Base-by-base conservation (phyloP, 371 early-diverging fungal genomes). In the Blakeslea trispora region DNA sequence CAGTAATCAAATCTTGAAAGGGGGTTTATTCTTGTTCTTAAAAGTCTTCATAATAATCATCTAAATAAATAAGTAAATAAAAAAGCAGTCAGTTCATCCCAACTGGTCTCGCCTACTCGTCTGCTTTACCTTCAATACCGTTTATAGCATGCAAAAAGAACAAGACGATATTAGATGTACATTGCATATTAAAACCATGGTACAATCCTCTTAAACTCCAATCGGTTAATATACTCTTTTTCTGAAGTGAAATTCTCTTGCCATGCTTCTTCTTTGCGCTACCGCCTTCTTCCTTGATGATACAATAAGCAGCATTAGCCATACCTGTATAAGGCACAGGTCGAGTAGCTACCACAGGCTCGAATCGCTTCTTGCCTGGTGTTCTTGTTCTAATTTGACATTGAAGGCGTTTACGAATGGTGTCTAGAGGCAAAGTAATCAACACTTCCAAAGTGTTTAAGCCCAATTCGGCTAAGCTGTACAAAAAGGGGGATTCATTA, bases 381-480 rank as follows among this genome's bases (percentile, higher is more conserved):
- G 64, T 68, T 11, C 75, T 64, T 5, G 82, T 66, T 49, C 81
- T 72, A 51, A 82, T 77, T 71, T 97, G 96, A 49, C 89, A 85
- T 55, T 92, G 90, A 46, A 98, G 75, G 15, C 98, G 80, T 46
- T 88, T 83, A 23, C 94, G 86, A 47, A 92, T 83, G 3, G 96
- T 97, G 40, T 96, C 96, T 7, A 98, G 58, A 0, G 98, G 98
- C 47, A 95, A 60, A 42, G 86, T 83, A 18, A 96, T 82, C 37
- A 85, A 55, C 24, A 93, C 71, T 35, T 95, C 88, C 6, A 93
- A 37, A 0, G 86, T 81, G 28, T 81, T 83, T n/a, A 91, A 63
- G 0, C 73, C 79, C 3, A 95, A 66, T 63, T 92, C 91, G 4
- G 82, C 81, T 32, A 90, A 55, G 10, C 84, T 80, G 48, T 84